A percentile compares a stretch with the other conserved stretches of the same genome.
Conservation (phyloP, 1,139 yeast species). For the Hanseniaspora sp. region DNA sequence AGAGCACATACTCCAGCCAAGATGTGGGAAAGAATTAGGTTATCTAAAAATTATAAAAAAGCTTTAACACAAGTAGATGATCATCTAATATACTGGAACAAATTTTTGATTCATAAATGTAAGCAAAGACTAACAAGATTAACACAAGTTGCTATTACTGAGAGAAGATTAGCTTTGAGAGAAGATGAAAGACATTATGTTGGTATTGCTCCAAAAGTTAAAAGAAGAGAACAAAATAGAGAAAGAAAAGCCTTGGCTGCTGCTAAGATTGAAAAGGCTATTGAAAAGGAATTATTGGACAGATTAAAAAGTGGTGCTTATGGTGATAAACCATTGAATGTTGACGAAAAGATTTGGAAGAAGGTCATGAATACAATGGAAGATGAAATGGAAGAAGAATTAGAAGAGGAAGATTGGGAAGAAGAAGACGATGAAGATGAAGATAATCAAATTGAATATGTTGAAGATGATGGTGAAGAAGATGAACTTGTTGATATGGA, state of each 20-base stretch:
- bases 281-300: conserved; percentile 86
- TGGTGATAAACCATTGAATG: conserved; percentile 94
- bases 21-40: conserved; percentile 85
- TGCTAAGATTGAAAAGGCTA: conserved; percentile 90
- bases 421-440: conserved; percentile 43
- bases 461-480: conserved; percentile 65
- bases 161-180: conserved; percentile 78
- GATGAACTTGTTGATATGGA: conserved; percentile 86
- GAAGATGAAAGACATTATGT: conserved; percentile 90
- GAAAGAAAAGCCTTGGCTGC: conserved; percentile 95
- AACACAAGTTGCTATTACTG: conserved; percentile 94
- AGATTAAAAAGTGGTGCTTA: conserved; percentile 95
- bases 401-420: conserved; percentile 45
- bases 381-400: conserved; percentile 52
- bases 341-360: conserved; percentile 92
- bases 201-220: conserved; percentile 85
- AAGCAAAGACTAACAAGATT: conserved; percentile 89
- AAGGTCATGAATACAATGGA: conserved; percentile 69
- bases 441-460: conserved; percentile 69
- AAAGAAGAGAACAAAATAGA: conserved; percentile 83
- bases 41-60: conserved; percentile 75
- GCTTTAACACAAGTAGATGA: conserved; percentile 84
- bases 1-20: conserved; percentile 90
- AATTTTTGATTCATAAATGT: conserved; percentile 80
- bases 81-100: conserved; percentile 84